These are phyloP conservation scores for Lactarius hatsudake DNA, from an alignment of 768 basidiomycete species.

Conservation along the genomic window DNA sequence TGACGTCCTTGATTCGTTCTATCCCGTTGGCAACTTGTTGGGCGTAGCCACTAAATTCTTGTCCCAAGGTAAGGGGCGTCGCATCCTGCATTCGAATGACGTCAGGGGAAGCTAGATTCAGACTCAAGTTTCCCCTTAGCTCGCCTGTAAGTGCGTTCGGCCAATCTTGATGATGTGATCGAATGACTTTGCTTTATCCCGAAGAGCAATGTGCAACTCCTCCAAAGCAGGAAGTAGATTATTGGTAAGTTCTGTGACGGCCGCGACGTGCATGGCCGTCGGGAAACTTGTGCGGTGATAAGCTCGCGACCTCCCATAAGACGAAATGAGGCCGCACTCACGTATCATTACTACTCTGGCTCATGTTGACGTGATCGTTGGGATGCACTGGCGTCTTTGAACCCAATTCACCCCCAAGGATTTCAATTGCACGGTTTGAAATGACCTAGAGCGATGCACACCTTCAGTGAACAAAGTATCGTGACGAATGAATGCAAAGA, in stretches of 20 bases:
- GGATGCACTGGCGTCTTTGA: constrained; percentile 98
- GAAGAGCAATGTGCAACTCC: constrained; percentile 79
- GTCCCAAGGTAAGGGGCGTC: constrained; percentile 94
- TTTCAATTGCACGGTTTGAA: constrained; percentile 96
- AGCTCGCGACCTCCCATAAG: neutral
- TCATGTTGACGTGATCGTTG: constrained; percentile 99
- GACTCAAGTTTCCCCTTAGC: constrained; percentile 5
- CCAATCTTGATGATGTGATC: constrained; percentile 97
- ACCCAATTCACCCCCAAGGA: constrained; percentile 92
- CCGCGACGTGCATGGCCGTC: constrained; percentile 98
- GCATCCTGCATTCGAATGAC: constrained; percentile 64
- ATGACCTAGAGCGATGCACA: constrained; percentile 61
- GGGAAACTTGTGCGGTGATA: constrained; percentile 71
- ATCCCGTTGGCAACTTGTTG: constrained; percentile 92
- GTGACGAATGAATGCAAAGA: neutral
- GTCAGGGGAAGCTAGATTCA: constrained; percentile 4
- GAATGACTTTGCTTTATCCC: constrained; percentile 79
- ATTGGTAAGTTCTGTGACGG: constrained; percentile 80
- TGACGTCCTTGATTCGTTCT: constrained; percentile 70
- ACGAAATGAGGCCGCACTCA: constrained; percentile 41
- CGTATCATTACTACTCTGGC: constrained; percentile 99
- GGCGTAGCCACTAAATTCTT: constrained; percentile 98
- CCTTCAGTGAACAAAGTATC: neutral
- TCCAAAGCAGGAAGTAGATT: constrained; percentile 82
- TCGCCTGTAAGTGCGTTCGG: constrained; percentile 88